Base-by-base conservation (phyloP, 2,329 filamentous ascomycete species). In the Trichoderma sp. region DNA sequence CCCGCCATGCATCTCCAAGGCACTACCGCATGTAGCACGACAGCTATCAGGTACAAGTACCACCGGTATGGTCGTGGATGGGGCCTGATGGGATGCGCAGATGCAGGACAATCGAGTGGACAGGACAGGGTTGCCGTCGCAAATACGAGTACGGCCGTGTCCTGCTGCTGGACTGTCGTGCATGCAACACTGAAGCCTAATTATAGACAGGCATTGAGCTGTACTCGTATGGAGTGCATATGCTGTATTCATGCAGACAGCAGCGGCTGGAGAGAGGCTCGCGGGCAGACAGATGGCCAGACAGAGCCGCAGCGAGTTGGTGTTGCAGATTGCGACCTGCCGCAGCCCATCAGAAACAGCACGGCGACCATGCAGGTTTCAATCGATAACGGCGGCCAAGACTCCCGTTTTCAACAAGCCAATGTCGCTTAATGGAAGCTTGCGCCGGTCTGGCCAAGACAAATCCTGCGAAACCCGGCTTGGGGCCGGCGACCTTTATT, bases 91-190 rank as follows among this genome's bases (percentile, higher is more conserved):
- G 57, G 57, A 43, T 19, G 31, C 21, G 35, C 57, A 43, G 57
- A 19, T 35, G 29, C 57, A 66, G 43, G 33, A 47, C 33, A 13
- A 59, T 52, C 35, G 37, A 33, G 55, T 67, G 64, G 31, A 52
- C 29, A 55, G 37, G 40, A 37, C 64, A 67, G 53, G 64, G 53
- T 67, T 58, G 40, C 52, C 49, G 35, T 55, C 4, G 53, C n/a
- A 49, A 67, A 67, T 67, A 67, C 64, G 64, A 67, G 64, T 67
- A 67, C 64, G 64, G 63, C 52, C 31, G 33, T 24, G 27, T 57
- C 24, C 33, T 35, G 60, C 47, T 40, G 62, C 35, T 57, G 62
- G 52, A 14, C 40, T 60, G 43, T 60, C 56, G 43, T 64, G 47
- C 31, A n/a, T 29, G 21, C 31, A 24, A 29, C 43, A 5, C 6